Evolutionary conservation across 1,139 yeast genomes (phyloP).

Genomic region (Kurtzmaniella quercitrusa): DNA sequence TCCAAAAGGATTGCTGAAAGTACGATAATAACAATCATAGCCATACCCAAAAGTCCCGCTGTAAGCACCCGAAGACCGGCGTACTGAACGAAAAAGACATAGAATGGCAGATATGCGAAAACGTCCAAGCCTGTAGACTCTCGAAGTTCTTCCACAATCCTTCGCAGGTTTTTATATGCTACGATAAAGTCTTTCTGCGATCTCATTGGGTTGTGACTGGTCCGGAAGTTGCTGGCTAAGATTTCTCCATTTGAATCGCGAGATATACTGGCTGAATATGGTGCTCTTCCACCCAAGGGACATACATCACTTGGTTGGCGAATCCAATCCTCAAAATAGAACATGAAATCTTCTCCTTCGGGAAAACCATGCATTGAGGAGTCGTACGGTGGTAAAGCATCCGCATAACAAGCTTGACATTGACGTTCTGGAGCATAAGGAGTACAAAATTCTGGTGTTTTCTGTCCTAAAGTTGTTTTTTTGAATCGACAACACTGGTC

Average conservation of each 20-base stretch:
- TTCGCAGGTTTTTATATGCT: slow-evolving; percentile 72
- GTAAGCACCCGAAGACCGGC: slow-evolving; percentile 58
- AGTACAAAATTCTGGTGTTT: slow-evolving; percentile 50
- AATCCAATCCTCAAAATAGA: slow-evolving; percentile 77
- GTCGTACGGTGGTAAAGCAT: slow-evolving; percentile 59
- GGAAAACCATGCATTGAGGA: slow-evolving; percentile 84
- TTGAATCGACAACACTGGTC: slow-evolving; percentile 80
- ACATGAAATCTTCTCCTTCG: slow-evolving; percentile 66
- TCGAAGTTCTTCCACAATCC: slow-evolving; percentile 61
- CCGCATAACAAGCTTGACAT: slow-evolving; percentile 67
- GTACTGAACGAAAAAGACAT: slow-evolving; percentile 90
- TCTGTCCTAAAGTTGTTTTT: slow-evolving; percentile 22
- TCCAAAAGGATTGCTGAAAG: slow-evolving; percentile 63
- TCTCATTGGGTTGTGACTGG: slow-evolving; percentile 76
- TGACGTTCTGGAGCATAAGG: slow-evolving; percentile 67
- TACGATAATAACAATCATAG: slow-evolving; percentile 51
- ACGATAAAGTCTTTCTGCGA: slow-evolving; percentile 81
- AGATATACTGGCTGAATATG: slow-evolving; percentile 64
- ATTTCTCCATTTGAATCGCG: slow-evolving; percentile 36
- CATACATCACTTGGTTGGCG: slow-evolving; percentile 84
- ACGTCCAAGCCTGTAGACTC: slow-evolving; percentile 33
- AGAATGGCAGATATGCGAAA: slow-evolving; percentile 90
- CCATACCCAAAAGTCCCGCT: slow-evolving; percentile 49
- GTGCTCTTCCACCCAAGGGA: slow-evolving; percentile 94
- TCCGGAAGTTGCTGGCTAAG: slow-evolving; percentile 64